These are phyloP conservation scores for Colletotrichum brevisporum DNA, from an alignment of 2,329 filamentous ascomycete species.

Conservation along the genomic window DNA sequence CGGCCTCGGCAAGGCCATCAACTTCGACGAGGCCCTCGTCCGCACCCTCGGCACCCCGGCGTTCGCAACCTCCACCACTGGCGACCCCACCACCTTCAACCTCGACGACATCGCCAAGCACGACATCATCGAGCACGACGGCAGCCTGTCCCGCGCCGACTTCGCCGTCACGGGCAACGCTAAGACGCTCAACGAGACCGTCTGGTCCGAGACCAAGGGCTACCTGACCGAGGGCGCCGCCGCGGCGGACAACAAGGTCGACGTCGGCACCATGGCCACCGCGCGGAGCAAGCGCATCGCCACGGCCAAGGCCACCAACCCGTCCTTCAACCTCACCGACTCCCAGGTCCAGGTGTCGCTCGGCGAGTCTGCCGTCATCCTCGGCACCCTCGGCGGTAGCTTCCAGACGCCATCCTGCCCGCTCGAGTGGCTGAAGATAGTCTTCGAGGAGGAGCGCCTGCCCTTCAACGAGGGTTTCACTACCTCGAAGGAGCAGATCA, in stretches of 20 bases:
- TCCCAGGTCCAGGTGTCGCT: constrained; percentile 43
- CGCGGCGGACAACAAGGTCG: constrained; percentile 42
- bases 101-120: constrained; percentile 41
- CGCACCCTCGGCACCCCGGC: constrained; percentile 54
- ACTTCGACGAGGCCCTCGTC: constrained; percentile 38
- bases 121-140: constrained; percentile 51
- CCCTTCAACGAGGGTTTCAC: constrained; percentile 35
- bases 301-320: constrained; percentile 41
- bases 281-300: constrained; percentile 47
- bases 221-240: constrained; percentile 37
- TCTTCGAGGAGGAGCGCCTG: constrained; percentile 37
- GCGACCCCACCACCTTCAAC: constrained; percentile 41
- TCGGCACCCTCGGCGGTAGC: constrained; percentile 41
- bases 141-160: constrained; percentile 49
- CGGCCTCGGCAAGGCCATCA: constrained; percentile 42
- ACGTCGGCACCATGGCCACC: constrained; percentile 45
- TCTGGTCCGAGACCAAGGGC: constrained; percentile 44
- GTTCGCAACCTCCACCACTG: constrained; percentile 42
- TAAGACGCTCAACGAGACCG: constrained; percentile 46
- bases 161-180: constrained; percentile 47
- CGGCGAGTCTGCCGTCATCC: constrained; percentile 42
- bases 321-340: constrained; percentile 24
- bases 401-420: constrained; percentile 32
- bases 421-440: constrained; percentile 30
- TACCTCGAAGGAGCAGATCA: constrained; percentile 15